phyloP scores from a whole-genome alignment of 192 early-diverging fungal genomes.

The Umbelopsis sp. region DNA sequence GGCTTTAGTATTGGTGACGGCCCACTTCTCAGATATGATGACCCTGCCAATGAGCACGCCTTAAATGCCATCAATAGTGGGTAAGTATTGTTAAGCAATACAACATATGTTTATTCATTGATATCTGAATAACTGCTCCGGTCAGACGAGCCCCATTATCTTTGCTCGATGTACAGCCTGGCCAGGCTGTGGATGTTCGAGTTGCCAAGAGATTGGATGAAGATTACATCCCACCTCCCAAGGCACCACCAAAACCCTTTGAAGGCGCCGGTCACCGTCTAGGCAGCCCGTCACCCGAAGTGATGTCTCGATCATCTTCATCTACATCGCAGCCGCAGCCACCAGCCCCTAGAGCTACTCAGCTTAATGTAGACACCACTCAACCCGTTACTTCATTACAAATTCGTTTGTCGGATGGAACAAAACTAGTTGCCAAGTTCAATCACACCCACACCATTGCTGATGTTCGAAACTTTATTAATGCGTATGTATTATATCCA shows the following conservation, averaged over 20 bases:
- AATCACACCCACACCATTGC: constrained; percentile 91
- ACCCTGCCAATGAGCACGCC: constrained; percentile 84
- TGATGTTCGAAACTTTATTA: constrained; percentile 79
- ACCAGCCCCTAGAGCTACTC: constrained; percentile 33
- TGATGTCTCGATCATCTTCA: constrained; percentile 32
- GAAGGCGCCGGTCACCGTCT: constrained; percentile 79
- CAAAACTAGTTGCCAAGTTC: constrained; percentile 84
- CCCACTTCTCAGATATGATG: constrained; percentile 80
- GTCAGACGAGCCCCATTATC: constrained; percentile 81
- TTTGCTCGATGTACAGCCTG: constrained; percentile 83
- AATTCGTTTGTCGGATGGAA: constrained; percentile 88
- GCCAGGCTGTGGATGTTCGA: constrained; percentile 89
- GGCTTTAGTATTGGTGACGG: constrained; percentile 97
- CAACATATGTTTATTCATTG: not conserved
- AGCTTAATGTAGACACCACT: constrained; percentile 67
- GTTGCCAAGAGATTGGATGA: constrained; percentile 83
- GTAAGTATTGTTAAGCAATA: constrained; percentile 39
- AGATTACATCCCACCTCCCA: constrained; percentile 83
- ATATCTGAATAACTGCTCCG: not conserved
- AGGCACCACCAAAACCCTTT: constrained; percentile 76
- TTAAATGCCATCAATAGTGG: constrained; percentile 89
- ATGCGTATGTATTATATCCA: constrained; percentile 46
- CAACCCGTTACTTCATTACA: constrained; percentile 89
- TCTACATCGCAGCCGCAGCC: constrained; percentile 23
- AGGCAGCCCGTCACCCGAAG: constrained; percentile 57